phyloP scores from a whole-genome alignment of 78 protist genomes.

The Planoprotostelium fungivorum region DNA sequence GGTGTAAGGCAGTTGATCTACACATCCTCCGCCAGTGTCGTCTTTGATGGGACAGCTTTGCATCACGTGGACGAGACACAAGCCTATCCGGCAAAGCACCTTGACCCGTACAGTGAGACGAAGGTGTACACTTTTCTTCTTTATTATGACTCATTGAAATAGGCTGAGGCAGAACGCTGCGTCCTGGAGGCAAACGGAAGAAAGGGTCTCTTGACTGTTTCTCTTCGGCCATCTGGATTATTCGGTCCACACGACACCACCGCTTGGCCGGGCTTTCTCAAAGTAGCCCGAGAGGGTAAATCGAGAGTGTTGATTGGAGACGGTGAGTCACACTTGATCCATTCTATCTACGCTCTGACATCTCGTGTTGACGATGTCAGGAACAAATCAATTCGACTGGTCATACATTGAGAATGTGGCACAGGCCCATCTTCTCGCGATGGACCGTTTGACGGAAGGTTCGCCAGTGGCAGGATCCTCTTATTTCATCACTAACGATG shows the following conservation, averaged over 20 bases:
- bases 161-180: constrained; percentile 26
- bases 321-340: background rate
- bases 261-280: constrained; percentile 52
- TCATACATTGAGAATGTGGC: constrained; percentile 63
- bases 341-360: too few species aligned
- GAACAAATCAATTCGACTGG: constrained; percentile 42
- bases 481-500: constrained; percentile 52
- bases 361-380: too few species aligned
- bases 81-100: constrained; percentile 17
- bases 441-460: constrained; percentile 6
- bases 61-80: constrained; percentile 53
- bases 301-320: background rate
- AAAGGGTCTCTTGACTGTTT: constrained; percentile 16
- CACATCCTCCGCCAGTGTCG: constrained; percentile 44
- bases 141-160: background rate
- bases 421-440: constrained; percentile 45
- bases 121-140: constrained; percentile 9
- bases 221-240: constrained; percentile 61
- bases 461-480: constrained; percentile 18
- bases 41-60: constrained; percentile 44
- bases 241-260: constrained; percentile 58
- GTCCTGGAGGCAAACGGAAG: constrained; percentile 17
- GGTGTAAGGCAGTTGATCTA: constrained; percentile 35
- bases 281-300: constrained; percentile 28
- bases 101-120: constrained; percentile 53